Evolutionary conservation across 208 protist genomes (phyloP), one percentile per base, ranked within the genome.

Genomic region (Porcisia deanei): DNA sequence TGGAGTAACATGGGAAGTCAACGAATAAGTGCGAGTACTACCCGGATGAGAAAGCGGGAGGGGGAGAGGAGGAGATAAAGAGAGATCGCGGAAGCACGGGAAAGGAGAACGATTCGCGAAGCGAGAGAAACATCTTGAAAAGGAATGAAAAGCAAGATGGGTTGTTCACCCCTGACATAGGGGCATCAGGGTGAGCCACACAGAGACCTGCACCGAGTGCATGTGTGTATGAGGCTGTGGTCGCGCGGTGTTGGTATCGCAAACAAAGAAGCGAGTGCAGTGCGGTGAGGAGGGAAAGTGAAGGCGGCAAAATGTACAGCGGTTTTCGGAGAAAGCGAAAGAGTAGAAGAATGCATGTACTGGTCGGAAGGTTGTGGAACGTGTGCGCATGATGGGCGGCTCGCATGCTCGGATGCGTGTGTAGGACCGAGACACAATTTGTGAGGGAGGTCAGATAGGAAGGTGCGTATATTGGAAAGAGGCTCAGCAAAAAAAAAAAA

Each of bases 21-120:
- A 41, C 43, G 20, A 60, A 52, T 70, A 16, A 73, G 82, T 60
- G 5, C 39, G 47, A 74, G 45, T 18, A 37, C 14, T 9, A 20
- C 30, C 30, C 39, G 39, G 55, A 54, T 39, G 54, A 73, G 0
- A 61, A 43, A 53, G 30, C 30, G 30, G 30, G 30, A 30, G 30
- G 30, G 30, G 30, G 30, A 30, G 30, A 30, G 30, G 30, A 30
- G 30, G 0, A 30, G 30, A 30, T 7, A 47, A 14, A 7, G 30
- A 71, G 25, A 18, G n/a, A 68, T 1, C 16, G 47, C 37, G 14
- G 30, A 67, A 10, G 1, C 39, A 67, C 34, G 47, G 25, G 39
- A 39, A 49, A 1, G 2, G 4, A 49, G 0, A 67, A 16, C 16
- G 3, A 18, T 49, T 34, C 37, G 25, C 45, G 10, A 70, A 55